Percentiles rank a stretch among this genome's conserved stretches.
phyloP scores from a whole-genome alignment of 169 alveolate genomes.

The Cryptosporidium sp. region DNA sequence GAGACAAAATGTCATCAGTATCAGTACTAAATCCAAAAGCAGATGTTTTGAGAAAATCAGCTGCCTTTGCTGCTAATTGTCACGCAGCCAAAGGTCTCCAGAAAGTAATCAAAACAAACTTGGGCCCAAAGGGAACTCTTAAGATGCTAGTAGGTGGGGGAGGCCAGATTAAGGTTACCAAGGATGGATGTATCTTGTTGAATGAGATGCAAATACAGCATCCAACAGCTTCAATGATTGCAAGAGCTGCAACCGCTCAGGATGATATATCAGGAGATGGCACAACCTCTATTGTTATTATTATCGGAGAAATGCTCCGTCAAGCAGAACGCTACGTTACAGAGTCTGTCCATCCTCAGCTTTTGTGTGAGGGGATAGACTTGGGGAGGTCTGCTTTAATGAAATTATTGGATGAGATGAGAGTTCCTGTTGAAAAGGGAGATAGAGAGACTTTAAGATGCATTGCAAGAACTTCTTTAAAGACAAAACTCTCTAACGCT shows the following conservation, averaged over 20 bases:
- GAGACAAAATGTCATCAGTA: slow-evolving; percentile 61
- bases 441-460: slow-evolving; percentile 92
- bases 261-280: slow-evolving; percentile 99
- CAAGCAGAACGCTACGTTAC: slow-evolving; percentile 87
- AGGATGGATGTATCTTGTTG: slow-evolving; percentile 96
- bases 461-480: slow-evolving; percentile 94
- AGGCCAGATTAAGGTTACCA: slow-evolving; percentile 94
- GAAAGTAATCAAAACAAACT: slow-evolving; percentile 94
- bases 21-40: slow-evolving; percentile 93
- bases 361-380: slow-evolving; percentile 96
- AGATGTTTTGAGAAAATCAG: slow-evolving; percentile 94
- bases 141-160: slow-evolving; percentile 99
- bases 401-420: slow-evolving; percentile 89
- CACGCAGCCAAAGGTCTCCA: slow-evolving; percentile 97
- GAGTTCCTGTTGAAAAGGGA: slow-evolving; percentile 79
- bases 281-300: slow-evolving; percentile 95
- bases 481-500: slow-evolving; percentile 92
- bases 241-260: slow-evolving; percentile 98
- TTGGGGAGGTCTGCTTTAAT: slow-evolving; percentile 91
- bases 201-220: slow-evolving; percentile 99
- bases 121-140: slow-evolving; percentile 99
- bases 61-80: slow-evolving; percentile 96
- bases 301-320: slow-evolving; percentile 93
- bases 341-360: slow-evolving; percentile 98
- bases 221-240: slow-evolving; percentile 99